Conservation (phyloP, 2,329 filamentous ascomycete genomes). For the Clathrospora elynae region DNA sequence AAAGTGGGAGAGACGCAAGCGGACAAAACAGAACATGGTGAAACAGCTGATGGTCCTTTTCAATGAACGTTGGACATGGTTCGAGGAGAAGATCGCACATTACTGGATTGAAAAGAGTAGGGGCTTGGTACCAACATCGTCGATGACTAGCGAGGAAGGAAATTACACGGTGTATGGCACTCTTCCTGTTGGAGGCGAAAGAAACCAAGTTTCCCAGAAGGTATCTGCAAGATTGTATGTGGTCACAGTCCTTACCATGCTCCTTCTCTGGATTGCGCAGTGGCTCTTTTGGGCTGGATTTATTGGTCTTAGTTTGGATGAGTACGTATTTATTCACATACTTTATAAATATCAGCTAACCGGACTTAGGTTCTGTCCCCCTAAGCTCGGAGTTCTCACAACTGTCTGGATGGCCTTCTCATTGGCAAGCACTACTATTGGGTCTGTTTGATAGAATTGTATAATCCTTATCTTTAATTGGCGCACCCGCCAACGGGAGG, state of each 20-base stretch:
- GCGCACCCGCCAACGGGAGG: too few species aligned
- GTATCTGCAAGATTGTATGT: conserved; percentile 14
- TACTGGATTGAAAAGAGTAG: conserved; percentile 12
- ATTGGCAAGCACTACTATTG: too few species aligned
- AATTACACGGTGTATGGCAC: conserved; percentile 20
- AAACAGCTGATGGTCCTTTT: conserved; percentile 6
- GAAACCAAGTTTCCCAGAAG: conserved; percentile 4
- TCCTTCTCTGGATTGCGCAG: conserved; percentile 34
- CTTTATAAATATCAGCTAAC: conserved; percentile 17
- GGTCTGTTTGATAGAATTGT: too few species aligned
- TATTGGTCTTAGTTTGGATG: conserved; percentile 27
- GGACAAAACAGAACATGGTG: conserved; percentile 2
- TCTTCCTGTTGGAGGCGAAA: conserved; percentile 3
- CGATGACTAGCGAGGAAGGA: conserved; percentile 3
- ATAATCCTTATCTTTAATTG: too few species aligned
- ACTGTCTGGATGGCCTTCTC: conserved; percentile 24
- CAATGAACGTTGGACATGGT: conserved; percentile 3
- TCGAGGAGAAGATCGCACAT: conserved; percentile 11
- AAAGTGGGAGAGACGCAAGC: background rate
- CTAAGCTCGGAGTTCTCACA: conserved; percentile 30
- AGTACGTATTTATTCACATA: conserved; percentile 27
- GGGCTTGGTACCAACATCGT: conserved; percentile 13
- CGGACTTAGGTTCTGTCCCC: conserved; percentile 35
- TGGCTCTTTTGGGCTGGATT: conserved; percentile 42
- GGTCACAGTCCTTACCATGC: conserved; percentile 19